Conservation (phyloP, 176 grass and related monocot genomes). For the Tillandsia leiboldiana region DNA sequence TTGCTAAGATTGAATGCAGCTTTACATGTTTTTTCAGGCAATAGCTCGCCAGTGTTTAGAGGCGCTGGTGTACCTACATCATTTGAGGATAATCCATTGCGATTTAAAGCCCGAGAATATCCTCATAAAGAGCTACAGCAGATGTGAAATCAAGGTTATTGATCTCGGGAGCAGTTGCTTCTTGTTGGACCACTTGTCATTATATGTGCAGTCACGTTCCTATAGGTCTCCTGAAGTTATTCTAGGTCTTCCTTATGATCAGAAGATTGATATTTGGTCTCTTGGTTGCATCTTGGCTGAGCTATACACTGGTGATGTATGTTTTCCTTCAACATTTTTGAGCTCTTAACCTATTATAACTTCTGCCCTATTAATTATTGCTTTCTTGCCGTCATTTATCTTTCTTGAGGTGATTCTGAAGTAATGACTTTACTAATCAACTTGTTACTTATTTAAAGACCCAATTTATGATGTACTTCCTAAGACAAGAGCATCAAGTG, state of each 20-base stretch:
- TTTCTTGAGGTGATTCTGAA: not conserved
- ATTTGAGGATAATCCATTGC: conserved; percentile 84
- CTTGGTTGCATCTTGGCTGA: conserved; percentile 95
- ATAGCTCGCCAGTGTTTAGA: conserved; percentile 93
- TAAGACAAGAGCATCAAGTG: too few relatives aligned
- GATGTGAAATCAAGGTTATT: conserved; percentile 96
- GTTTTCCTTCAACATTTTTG: not conserved
- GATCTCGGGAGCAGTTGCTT: conserved; percentile 99
- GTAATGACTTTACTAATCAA: not conserved
- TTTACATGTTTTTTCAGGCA: conserved; percentile 35
- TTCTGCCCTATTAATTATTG: not conserved
- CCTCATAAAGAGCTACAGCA: conserved; percentile 96
- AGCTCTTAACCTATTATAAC: conserved; percentile 3
- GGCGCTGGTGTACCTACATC: conserved; percentile 75
- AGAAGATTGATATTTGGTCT: conserved; percentile 96
- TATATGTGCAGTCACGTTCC: conserved; percentile 95
- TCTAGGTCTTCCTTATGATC: conserved; percentile 87
- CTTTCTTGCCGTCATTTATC: not conserved
- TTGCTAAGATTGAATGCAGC: conserved; percentile 6
- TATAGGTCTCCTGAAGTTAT: conserved; percentile 97
- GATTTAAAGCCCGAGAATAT: conserved; percentile 97
- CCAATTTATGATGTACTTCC: too few relatives aligned
- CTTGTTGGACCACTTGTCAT: conserved; percentile 64
- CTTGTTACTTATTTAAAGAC: not conserved
- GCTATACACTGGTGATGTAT: conserved; percentile 76